phyloP scores from a whole-genome alignment of 2,329 filamentous ascomycete species.

The Westerdykella aurantiaca region DNA sequence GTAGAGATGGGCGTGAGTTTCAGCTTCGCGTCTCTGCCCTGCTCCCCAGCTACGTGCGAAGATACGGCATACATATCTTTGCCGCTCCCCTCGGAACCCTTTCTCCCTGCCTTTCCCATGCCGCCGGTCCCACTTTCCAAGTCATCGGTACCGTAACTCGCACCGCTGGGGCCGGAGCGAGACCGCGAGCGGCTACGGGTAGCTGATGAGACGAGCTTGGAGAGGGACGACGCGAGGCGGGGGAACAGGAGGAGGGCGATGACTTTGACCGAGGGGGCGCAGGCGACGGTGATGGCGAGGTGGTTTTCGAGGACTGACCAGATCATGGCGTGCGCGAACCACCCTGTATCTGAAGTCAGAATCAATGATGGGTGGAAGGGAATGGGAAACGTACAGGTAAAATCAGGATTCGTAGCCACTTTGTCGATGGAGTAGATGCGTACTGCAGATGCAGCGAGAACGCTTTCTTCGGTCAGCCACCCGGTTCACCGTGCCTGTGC shows the following conservation, averaged over 20 bases:
- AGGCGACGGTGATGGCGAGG: slow-evolving; percentile 33
- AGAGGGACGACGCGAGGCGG: slow-evolving; percentile 17
- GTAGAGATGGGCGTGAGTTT: slow-evolving; percentile 5
- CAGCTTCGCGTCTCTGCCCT: slow-evolving; percentile 1
- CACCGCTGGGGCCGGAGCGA: slow-evolving; percentile 2
- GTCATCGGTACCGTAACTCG: slow-evolving; percentile 1
- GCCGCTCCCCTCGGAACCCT: not conserved
- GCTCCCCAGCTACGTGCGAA: too few species aligned
- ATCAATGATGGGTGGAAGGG: not conserved
- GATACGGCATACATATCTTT: too few species aligned
- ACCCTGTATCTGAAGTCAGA: not conserved
- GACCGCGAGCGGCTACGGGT: slow-evolving; percentile 6
- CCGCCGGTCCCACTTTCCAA: slow-evolving; percentile 7
- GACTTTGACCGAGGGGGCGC: slow-evolving; percentile 30
- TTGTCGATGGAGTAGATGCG: slow-evolving; percentile 23
- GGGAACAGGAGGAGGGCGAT: slow-evolving; percentile 22
- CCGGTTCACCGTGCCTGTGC: not conserved
- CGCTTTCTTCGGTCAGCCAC: slow-evolving; percentile 9
- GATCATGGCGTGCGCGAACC: slow-evolving; percentile 26
- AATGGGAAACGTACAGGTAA: slow-evolving; percentile 18
- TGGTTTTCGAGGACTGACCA: slow-evolving; percentile 35
- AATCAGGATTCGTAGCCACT: slow-evolving; percentile 18
- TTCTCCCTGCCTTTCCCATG: slow-evolving; percentile 1
- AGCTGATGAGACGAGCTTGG: slow-evolving; percentile 8
- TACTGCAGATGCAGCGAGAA: slow-evolving; percentile 23